Evolutionary conservation across 129 eudicot species (phyloP).

Genomic region (Scalesia atractyloides): DNA sequence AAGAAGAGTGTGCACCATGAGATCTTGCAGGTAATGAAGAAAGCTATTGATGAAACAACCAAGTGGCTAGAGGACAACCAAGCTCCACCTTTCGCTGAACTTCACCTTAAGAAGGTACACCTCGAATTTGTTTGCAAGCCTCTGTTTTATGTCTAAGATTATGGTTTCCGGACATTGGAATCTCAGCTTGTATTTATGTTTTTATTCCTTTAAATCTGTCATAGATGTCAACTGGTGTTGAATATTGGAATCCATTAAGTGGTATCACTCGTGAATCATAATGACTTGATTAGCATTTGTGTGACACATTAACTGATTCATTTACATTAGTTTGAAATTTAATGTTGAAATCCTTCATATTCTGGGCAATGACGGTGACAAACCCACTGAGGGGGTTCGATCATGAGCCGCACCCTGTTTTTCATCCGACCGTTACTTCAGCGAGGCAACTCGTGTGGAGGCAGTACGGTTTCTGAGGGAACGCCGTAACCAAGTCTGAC

Average conservation of each 20-base stretch:
- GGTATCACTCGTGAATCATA: background rate
- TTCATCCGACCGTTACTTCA: no score
- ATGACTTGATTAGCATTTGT: no score
- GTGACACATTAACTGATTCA: no score
- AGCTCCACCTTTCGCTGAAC: slow-evolving; percentile 3
- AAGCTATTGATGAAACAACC: background rate
- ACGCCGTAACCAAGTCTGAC: no score
- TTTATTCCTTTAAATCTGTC: background rate
- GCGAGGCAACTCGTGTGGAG: no score
- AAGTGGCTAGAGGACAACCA: slow-evolving; percentile 5
- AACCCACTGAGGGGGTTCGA: no score
- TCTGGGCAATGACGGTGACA: no score
- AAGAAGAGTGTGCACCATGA: background rate
- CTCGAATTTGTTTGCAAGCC: slow-evolving; percentile 11
- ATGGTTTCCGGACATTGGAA: background rate
- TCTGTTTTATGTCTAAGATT: background rate
- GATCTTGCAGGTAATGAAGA: background rate
- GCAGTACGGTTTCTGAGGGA: no score
- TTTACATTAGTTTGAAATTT: no score
- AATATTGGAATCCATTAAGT: background rate
- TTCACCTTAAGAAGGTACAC: background rate
- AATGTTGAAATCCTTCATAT: no score
- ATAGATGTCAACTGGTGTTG: background rate
- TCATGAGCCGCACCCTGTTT: no score
- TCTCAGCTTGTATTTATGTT: background rate